These are phyloP conservation scores for Epicoccum nigrum DNA, from an alignment of 2,329 filamentous ascomycete species.

Conservation along the genomic window DNA sequence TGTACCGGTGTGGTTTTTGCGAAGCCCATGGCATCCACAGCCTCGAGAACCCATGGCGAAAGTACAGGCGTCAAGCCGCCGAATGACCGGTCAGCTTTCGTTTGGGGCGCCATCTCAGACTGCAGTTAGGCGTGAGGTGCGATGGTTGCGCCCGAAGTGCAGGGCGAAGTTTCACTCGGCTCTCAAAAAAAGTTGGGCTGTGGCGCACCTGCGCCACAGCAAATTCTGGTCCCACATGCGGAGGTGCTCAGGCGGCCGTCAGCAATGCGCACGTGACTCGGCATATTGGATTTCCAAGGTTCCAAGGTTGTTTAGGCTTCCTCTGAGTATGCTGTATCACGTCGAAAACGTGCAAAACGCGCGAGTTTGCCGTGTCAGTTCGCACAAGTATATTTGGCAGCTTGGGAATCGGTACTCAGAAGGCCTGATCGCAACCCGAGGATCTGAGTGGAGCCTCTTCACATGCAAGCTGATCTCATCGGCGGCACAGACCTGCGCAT, in stretches of 20 bases:
- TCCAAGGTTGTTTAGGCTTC: too few species aligned
- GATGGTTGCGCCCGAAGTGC: slow-evolving; percentile 11
- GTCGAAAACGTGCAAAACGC: too few species aligned
- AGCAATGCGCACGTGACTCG: not conserved
- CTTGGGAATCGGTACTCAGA: not conserved
- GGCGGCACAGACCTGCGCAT: slow-evolving; percentile 24
- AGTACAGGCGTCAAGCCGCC: slow-evolving; percentile 71
- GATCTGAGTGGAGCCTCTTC: slow-evolving; percentile 13
- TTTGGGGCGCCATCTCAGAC: slow-evolving; percentile 41
- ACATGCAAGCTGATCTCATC: slow-evolving; percentile 32
- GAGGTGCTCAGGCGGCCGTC: not conserved
- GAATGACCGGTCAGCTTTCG: slow-evolving; percentile 61
- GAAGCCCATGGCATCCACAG: slow-evolving; percentile 84
- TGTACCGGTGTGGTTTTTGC: slow-evolving; percentile 92
- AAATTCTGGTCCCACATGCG: not conserved
- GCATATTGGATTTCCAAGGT: too few species aligned
- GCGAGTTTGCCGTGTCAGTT: too few species aligned
- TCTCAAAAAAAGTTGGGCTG: slow-evolving; percentile 25
- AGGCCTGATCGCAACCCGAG: not conserved
- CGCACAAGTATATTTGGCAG: not conserved
- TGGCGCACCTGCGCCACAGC: slow-evolving; percentile 14
- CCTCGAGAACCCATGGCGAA: slow-evolving; percentile 85
- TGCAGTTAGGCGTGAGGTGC: not conserved
- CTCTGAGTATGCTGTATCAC: too few species aligned
- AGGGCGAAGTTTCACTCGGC: slow-evolving; percentile 9